These are phyloP conservation scores for Globisporangium takayamanum DNA, from an alignment of 352 stramenopile species.

Conservation along the genomic window DNA sequence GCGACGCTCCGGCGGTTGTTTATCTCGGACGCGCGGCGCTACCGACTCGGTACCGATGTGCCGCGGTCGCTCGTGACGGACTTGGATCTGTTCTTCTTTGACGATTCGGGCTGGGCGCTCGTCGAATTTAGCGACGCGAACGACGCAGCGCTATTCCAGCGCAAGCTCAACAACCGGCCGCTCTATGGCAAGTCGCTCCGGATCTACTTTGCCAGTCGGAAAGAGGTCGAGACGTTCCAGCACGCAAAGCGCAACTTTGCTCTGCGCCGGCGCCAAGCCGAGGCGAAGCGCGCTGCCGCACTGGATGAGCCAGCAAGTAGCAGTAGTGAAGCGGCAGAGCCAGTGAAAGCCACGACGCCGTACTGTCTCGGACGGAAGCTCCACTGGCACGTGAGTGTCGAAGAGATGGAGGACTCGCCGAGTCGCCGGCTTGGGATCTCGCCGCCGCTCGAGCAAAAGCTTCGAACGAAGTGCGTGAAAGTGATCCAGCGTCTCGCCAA, in stretches of 20 bases:
- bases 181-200: slow-evolving; percentile 43
- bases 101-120: slow-evolving; percentile 65
- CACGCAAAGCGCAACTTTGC: slow-evolving; percentile 43
- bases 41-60: not conserved
- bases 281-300: slow-evolving; percentile 5
- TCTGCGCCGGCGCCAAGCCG: slow-evolving; percentile 16
- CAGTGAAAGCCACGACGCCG: slow-evolving; percentile 12
- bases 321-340: not conserved
- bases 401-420: slow-evolving; percentile 50
- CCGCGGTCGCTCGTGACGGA: slow-evolving; percentile 21
- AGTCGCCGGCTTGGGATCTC: slow-evolving; percentile 54
- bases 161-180: slow-evolving; percentile 54
- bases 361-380: slow-evolving; percentile 71
- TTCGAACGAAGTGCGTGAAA: slow-evolving; percentile 60
- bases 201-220: slow-evolving; percentile 41
- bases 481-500: slow-evolving; percentile 61
- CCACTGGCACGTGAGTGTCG: slow-evolving; percentile 63
- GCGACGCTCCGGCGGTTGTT: slow-evolving; percentile 40
- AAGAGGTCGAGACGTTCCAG: slow-evolving; percentile 62
- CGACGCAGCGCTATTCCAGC: slow-evolving; percentile 37
- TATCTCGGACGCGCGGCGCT: slow-evolving; percentile 15
- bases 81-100: slow-evolving; percentile 69
- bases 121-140: slow-evolving; percentile 53
- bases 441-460: slow-evolving; percentile 47
- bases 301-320: not conserved